These are phyloP conservation scores for Fusarium sarcochroum DNA, from an alignment of 2,329 filamentous ascomycete species.

Conservation along the genomic window DNA sequence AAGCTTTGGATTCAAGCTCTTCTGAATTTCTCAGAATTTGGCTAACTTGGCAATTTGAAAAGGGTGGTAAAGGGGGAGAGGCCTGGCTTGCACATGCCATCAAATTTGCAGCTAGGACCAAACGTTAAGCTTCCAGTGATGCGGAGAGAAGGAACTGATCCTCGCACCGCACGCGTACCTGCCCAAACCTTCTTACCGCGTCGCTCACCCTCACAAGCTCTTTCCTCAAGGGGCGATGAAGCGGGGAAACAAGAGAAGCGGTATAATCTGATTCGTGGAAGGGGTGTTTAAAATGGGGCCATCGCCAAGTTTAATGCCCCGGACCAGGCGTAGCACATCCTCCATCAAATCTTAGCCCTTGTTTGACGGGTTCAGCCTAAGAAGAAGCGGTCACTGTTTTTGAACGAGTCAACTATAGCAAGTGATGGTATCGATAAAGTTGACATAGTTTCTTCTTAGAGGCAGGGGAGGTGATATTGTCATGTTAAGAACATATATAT, in stretches of 20 bases:
- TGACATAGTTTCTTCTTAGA: neutral
- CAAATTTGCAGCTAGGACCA: constrained; percentile 4
- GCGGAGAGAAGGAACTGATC: constrained; percentile 36
- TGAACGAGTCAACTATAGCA: neutral
- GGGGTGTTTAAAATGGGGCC: constrained; percentile 8
- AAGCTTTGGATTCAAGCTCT: neutral
- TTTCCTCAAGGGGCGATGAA: constrained; percentile 30
- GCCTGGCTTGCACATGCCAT: constrained; percentile 35
- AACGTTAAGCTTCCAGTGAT: constrained; percentile 21
- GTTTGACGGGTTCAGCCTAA: constrained; percentile 30
- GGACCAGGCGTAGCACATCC: constrained; percentile 24
- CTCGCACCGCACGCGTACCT: constrained; percentile 28
- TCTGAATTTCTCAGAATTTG: neutral
- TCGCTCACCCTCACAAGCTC: constrained; percentile 8
- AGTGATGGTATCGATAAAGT: neutral
- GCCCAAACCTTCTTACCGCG: constrained; percentile 36
- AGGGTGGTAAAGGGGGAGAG: constrained; percentile 9
- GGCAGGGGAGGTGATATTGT: neutral
- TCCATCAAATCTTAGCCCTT: constrained; percentile 12
- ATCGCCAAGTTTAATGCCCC: constrained; percentile 25
- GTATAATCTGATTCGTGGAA: constrained; percentile 40
- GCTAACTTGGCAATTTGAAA: neutral
- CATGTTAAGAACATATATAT: neutral
- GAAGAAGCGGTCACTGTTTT: constrained; percentile 24
- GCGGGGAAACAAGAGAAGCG: constrained; percentile 33